These are phyloP conservation scores for Sedum album DNA, from an alignment of 164 flowering plant genomes.

Conservation along the genomic window DNA sequence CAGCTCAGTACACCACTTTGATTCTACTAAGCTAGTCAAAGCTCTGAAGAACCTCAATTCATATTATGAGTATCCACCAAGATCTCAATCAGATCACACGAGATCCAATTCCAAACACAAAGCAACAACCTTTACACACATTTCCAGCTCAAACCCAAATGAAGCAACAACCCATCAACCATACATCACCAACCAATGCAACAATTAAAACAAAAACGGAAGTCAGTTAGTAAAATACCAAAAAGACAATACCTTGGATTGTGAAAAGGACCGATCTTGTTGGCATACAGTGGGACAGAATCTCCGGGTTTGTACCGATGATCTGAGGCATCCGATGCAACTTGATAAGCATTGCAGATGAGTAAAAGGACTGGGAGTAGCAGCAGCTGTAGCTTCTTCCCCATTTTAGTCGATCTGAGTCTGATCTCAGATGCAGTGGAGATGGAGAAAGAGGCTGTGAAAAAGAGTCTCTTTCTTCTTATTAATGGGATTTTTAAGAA, in stretches of 20 bases:
- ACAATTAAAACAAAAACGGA: not conserved
- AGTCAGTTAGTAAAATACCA: not conserved
- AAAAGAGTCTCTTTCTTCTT: not conserved
- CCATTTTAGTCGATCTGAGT: not conserved
- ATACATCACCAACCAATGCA: not conserved
- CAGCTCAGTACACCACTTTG: too few relatives aligned
- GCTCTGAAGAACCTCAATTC: not conserved
- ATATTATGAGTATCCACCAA: not conserved
- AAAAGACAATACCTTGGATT: constrained; percentile 5
- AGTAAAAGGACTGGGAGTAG: not conserved
- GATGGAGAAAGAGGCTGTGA: not conserved
- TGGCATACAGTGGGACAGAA: constrained; percentile 4
- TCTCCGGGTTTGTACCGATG: constrained; percentile 7
- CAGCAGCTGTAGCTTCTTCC: not conserved
- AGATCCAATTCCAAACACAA: not conserved
- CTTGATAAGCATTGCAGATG: not conserved
- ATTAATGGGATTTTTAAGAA: too few relatives aligned
- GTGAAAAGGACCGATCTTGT: constrained; percentile 7
- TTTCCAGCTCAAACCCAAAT: not conserved
- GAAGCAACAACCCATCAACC: not conserved
- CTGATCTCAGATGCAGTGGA: not conserved
- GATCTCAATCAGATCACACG: not conserved
- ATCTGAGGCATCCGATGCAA: constrained; percentile 1
- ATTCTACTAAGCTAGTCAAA: too few relatives aligned
- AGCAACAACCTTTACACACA: not conserved